Conservation (phyloP, 768 basidiomycete genomes). For the Mycena haematopus region DNA sequence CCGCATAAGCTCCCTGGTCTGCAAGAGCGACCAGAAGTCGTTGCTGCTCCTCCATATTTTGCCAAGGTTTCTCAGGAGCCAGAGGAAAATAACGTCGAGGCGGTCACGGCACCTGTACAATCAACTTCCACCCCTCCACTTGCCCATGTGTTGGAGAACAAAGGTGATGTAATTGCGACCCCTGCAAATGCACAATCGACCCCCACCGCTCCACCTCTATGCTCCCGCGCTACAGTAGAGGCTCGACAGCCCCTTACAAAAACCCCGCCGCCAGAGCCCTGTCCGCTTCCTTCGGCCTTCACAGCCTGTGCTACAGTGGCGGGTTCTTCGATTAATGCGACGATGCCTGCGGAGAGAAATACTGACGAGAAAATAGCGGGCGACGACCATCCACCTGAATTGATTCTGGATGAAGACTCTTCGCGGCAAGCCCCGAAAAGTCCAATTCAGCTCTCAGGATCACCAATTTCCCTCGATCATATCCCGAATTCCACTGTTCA, state of each 20-base stretch:
- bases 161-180: background rate
- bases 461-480: background rate
- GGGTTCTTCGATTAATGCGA: background rate
- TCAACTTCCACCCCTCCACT: background rate
- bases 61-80: background rate
- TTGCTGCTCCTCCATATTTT: conserved; percentile 11
- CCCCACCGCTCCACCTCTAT: background rate
- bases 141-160: background rate
- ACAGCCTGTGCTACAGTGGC: background rate
- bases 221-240: background rate
- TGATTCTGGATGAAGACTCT: background rate
- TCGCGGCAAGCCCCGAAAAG: background rate
- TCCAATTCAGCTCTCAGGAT: background rate
- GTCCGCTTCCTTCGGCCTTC: background rate
- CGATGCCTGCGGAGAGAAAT: background rate
- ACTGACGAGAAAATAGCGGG: background rate
- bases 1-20: background rate
- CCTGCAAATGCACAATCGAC: background rate
- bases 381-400: background rate
- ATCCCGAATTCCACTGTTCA: background rate
- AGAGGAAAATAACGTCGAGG: background rate
- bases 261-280: background rate
- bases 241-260: background rate
- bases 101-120: background rate
- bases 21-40: background rate